Base-by-base conservation (phyloP, 768 basidiomycete genomes). In the Boletus insuetus region DNA sequence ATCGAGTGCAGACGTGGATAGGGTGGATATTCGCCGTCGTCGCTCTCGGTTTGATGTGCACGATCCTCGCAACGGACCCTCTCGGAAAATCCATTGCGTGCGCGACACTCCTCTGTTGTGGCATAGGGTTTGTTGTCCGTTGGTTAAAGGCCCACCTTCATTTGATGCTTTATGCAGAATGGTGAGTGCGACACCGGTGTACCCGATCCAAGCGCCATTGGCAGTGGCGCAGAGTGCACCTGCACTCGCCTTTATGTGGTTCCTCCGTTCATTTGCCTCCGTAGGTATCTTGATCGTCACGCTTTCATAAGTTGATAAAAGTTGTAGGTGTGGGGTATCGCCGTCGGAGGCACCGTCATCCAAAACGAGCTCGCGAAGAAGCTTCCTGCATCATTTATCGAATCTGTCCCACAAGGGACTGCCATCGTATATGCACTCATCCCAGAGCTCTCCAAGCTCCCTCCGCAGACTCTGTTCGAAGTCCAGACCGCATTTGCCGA, bases 11-110 rank as follows among this genome's bases (percentile, higher is more conserved):
- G 31, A 60, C 68, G 20, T 65, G 68, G 59, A 3, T 71, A 4
- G 75, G 64, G 5, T 77, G 74, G 73, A 13, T n/a, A 3, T 11
- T 74, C n/a, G 24, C 66, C 12, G 55, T 74, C 7, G 34, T 78
- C 3, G 75, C 73, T 4, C 37, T 71, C 22, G 78, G 77, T 7
- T 55, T 77, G 3, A 59, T 78, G 24, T 64, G 65, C 31, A 64
- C 69, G 0, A 24, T 77, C 11, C 37, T 61, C 0, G 62, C 58
- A 0, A 55, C 68, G 24, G 67, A 70, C 4, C 41, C 69, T 22
- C 19, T 70, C 2, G 67, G 54, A 2, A 48, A 62, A 4, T 43
- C 56, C 0, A 45, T 75, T 13, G 67, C 68, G 16, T 50, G 6
- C 10, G 1, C 3, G 20, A 3, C 3, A 1, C 4, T 44, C 12